A percentile compares a stretch with the other conserved stretches of the same genome.
These are phyloP conservation scores for Afroboletus lepidellus DNA, from an alignment of 1,284 basidiomycete species.

Conservation along the genomic window DNA sequence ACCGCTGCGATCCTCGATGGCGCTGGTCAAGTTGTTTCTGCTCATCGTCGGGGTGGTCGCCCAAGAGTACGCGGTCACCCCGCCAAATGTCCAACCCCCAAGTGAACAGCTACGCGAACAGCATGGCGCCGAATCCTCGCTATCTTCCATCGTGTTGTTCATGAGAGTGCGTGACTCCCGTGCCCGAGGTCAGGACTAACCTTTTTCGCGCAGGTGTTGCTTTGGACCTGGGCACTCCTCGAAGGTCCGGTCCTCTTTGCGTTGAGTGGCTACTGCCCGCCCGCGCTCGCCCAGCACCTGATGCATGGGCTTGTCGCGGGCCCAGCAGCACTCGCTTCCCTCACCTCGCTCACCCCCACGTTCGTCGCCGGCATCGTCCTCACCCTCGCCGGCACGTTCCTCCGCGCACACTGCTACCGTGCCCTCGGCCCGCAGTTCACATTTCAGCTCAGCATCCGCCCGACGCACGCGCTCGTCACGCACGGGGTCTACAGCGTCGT, in stretches of 20 bases:
- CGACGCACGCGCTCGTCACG: conserved; percentile 30
- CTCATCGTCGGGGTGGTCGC: too few species aligned
- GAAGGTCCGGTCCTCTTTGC: conserved; percentile 7
- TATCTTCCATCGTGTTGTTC: background rate
- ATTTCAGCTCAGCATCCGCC: conserved; percentile 25
- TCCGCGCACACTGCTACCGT: conserved; percentile 20
- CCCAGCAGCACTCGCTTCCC: background rate
- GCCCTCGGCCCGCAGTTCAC: conserved; percentile 26
- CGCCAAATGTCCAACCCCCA: conserved; percentile 1
- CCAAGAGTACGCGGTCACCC: too few species aligned
- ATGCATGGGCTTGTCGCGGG: background rate
- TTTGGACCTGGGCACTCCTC: conserved; percentile 1
- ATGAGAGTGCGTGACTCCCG: conserved; percentile 1
- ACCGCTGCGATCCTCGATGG: too few species aligned
- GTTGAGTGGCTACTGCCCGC: conserved; percentile 7
- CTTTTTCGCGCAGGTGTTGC: background rate
- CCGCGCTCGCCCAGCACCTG: background rate
- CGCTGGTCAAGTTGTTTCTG: background rate
- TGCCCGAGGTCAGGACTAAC: background rate
- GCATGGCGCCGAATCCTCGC: background rate
- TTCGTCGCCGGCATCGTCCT: conserved; percentile 11
- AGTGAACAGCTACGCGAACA: conserved; percentile 12
- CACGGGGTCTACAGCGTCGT: conserved; percentile 27
- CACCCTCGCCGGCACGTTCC: conserved; percentile 12
- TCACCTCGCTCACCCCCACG: background rate